Evolutionary conservation across 257 asterid genomes (phyloP).

Genomic region (Solanum pinnatisectum): DNA sequence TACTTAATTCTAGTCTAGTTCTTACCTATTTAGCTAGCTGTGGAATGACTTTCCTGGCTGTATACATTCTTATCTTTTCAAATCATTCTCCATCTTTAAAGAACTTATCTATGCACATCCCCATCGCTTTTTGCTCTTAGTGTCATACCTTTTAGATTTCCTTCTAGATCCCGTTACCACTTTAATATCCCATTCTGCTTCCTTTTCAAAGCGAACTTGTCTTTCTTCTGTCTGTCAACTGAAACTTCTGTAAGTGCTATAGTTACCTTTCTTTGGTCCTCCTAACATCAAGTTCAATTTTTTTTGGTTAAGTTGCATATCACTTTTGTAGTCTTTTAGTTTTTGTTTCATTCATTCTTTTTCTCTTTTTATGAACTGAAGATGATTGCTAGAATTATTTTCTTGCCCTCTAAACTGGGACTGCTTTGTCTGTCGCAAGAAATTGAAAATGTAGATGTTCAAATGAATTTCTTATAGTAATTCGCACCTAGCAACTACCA

Average conservation of each 20-base stretch:
- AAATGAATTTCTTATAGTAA: not conserved
- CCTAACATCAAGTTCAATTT: not conserved
- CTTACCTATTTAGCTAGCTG: not conserved
- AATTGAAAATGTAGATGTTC: not conserved
- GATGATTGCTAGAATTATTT: not conserved
- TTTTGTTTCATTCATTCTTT: not conserved
- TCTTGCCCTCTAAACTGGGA: not conserved
- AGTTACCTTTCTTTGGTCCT: not conserved
- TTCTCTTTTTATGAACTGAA: not conserved
- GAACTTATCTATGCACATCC: not conserved
- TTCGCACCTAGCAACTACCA: not conserved
- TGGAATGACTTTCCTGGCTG: not conserved
- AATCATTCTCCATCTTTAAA: not conserved
- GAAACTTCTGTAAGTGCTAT: not conserved
- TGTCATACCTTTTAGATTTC: not conserved
- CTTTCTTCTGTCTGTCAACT: not conserved
- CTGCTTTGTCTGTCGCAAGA: not conserved
- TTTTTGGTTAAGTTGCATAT: not conserved
- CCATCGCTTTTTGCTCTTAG: not conserved
- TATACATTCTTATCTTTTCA: not conserved
- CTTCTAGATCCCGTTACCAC: not conserved
- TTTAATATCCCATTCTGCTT: not conserved
- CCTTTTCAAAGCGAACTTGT: not conserved
- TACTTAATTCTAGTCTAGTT: not conserved
- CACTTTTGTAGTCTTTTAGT: not conserved